Percentiles rank a stretch among this genome's conserved stretches.
phyloP scores from a whole-genome alignment of 371 early-diverging fungal genomes.

The Lichtheimia corymbifera region DNA sequence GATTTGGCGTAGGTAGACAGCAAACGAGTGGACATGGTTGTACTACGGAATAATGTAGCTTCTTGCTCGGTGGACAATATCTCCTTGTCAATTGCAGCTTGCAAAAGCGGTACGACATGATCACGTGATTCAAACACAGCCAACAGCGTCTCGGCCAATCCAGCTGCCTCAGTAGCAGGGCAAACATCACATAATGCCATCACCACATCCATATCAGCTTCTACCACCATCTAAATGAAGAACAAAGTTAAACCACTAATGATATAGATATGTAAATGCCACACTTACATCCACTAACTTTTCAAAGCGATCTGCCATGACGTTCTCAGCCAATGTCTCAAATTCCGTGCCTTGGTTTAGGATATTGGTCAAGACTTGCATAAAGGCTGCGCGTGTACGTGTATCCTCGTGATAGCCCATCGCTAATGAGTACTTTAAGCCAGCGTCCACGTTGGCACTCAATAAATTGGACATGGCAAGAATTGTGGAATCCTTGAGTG shows the following conservation, averaged over 20 bases:
- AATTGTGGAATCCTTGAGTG: slow-evolving; percentile 81
- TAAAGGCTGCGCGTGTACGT: slow-evolving; percentile 83
- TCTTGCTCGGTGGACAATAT: slow-evolving; percentile 78
- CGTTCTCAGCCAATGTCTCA: slow-evolving; percentile 76
- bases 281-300: slow-evolving; percentile 67
- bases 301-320: slow-evolving; percentile 69
- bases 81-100: slow-evolving; percentile 79
- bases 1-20: slow-evolving; percentile 77
- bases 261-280: slow-evolving; percentile 45
- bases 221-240: slow-evolving; percentile 48
- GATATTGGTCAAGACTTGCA: slow-evolving; percentile 88
- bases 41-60: slow-evolving; percentile 87
- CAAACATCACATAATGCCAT: slow-evolving; percentile 87
- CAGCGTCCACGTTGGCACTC: slow-evolving; percentile 89
- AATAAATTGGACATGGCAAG: slow-evolving; percentile 87
- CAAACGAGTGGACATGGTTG: slow-evolving; percentile 87
- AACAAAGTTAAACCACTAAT: slow-evolving; percentile 27
- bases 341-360: slow-evolving; percentile 85
- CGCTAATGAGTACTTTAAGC: slow-evolving; percentile 83
- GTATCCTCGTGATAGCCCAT: slow-evolving; percentile 92
- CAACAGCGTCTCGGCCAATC: slow-evolving; percentile 74
- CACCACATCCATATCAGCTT: slow-evolving; percentile 74
- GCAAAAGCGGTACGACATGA: slow-evolving; percentile 67
- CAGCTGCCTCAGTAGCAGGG: slow-evolving; percentile 80
- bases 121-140: slow-evolving; percentile 77